Evolutionary conservation across 179 eudicot genomes (phyloP).

Genomic region (Patellifolia procumbens): DNA sequence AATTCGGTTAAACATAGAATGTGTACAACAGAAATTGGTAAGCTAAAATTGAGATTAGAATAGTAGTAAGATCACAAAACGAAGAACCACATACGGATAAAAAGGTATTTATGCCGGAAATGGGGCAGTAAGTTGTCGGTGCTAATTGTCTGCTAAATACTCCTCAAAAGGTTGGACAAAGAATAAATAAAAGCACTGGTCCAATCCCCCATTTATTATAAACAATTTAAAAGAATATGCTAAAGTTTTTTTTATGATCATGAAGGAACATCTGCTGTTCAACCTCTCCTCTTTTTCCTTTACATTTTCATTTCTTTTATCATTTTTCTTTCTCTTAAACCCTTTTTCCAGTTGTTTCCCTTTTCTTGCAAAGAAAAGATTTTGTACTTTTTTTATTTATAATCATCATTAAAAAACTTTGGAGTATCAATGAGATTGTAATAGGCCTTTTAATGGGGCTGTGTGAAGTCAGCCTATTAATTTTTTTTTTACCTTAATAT

Average conservation of each 20-base stretch:
- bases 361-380: conserved; percentile 26
- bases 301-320: conserved; percentile 2
- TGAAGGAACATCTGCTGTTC: conserved; percentile 31
- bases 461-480: too few species aligned
- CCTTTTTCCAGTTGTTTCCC: conserved; percentile 18
- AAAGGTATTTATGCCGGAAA: conserved; percentile 37
- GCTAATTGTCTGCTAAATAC: conserved; percentile 44
- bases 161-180: conserved; percentile 27
- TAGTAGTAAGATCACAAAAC: conserved; percentile 11
- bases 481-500: too few species aligned
- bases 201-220: conserved; percentile 8
- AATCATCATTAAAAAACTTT: too few species aligned
- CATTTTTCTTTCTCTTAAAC: conserved; percentile 9
- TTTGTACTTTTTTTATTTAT: neutral
- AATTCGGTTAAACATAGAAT: too few species aligned
- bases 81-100: conserved; percentile 34
- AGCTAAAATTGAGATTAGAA: conserved; percentile 11
- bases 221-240: conserved; percentile 25
- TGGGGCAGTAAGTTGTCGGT: conserved; percentile 43
- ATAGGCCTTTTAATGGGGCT: too few species aligned
- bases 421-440: too few species aligned
- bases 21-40: neutral
- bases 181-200: conserved; percentile 10
- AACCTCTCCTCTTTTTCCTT: conserved; percentile 14
- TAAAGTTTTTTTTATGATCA: conserved; percentile 26